These are phyloP conservation scores for Saccharomycopsis sp. DNA, from an alignment of 805 yeast species.

Conservation along the genomic window DNA sequence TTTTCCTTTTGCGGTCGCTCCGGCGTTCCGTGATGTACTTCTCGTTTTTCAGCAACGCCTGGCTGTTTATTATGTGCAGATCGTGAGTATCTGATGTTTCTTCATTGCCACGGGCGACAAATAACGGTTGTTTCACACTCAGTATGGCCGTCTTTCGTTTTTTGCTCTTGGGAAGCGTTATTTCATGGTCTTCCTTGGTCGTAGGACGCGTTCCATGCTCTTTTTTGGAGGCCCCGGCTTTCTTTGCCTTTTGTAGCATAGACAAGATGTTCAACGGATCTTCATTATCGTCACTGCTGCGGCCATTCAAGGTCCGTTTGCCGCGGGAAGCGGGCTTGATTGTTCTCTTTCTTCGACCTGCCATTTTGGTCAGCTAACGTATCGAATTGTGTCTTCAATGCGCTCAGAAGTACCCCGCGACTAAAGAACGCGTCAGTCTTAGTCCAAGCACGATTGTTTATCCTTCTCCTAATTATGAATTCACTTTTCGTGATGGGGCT, in stretches of 20 bases:
- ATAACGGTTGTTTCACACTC: background rate
- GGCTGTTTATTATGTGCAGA: background rate
- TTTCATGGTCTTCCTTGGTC: background rate
- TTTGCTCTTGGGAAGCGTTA: background rate
- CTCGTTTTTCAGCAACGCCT: background rate
- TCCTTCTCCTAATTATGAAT: background rate
- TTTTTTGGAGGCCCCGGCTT: background rate
- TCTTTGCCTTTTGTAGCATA: background rate
- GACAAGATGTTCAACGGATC: background rate
- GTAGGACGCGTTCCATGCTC: background rate
- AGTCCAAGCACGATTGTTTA: background rate
- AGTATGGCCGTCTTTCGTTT: background rate
- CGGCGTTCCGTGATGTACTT: background rate
- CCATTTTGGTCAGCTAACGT: too few relatives aligned
- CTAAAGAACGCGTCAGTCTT: background rate
- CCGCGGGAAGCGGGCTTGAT: too few relatives aligned
- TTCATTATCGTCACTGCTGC: background rate
- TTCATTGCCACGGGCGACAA: background rate
- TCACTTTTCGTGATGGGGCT: background rate
- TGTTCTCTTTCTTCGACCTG: too few relatives aligned
- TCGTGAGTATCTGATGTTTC: background rate
- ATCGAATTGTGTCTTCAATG: too few relatives aligned
- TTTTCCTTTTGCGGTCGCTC: background rate
- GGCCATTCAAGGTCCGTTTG: background rate
- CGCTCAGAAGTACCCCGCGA: too few relatives aligned